A percentile compares a stretch with the other conserved stretches of the same genome.
phyloP scores from a whole-genome alignment of 176 grass and related monocot genomes.

The Hordeum marinum region DNA sequence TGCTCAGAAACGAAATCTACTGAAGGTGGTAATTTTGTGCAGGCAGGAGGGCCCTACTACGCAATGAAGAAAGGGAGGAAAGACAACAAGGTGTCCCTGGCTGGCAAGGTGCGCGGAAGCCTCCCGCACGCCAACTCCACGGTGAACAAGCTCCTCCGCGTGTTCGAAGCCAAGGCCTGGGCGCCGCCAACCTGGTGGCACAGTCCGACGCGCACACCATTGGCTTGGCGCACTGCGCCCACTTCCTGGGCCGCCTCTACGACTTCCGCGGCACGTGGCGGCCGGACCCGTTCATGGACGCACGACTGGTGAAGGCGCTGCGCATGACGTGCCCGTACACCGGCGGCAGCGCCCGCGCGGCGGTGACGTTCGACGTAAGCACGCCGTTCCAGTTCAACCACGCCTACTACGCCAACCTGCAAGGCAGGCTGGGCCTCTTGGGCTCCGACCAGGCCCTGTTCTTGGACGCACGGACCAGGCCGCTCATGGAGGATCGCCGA shows the following conservation, averaged over 20 bases:
- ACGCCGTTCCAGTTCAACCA: constrained; percentile 74
- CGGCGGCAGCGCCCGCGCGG: constrained; percentile 54
- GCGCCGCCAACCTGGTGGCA: constrained; percentile 40
- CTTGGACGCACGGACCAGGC: constrained; percentile 58
- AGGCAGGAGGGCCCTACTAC: constrained; percentile 85
- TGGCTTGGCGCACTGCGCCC: constrained; percentile 83
- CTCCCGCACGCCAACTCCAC: constrained; percentile 77
- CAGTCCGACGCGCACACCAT: constrained; percentile 70
- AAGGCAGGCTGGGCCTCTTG: constrained; percentile 64
- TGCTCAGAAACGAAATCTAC: not conserved
- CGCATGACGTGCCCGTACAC: constrained; percentile 62
- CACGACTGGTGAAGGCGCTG: constrained; percentile 64
- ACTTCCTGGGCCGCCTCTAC: constrained; percentile 53
- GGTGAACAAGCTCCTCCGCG: constrained; percentile 72
- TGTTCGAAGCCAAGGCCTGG: constrained; percentile 69
- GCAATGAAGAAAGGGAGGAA: constrained; percentile 75
- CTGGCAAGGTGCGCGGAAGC: constrained; percentile 49
- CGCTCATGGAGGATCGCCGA: constrained; percentile 46
- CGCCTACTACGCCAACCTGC: constrained; percentile 67
- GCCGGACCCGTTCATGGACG: constrained; percentile 66
- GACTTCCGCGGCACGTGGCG: constrained; percentile 47
- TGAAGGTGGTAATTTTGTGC: not conserved
- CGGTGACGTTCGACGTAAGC: constrained; percentile 65
- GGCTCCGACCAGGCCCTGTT: constrained; percentile 80
- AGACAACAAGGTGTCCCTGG: constrained; percentile 84